Evolutionary conservation across 1,139 yeast genomes (phyloP), one percentile per base, ranked within the genome.

Genomic region (Wickerhamiella infanticola): DNA sequence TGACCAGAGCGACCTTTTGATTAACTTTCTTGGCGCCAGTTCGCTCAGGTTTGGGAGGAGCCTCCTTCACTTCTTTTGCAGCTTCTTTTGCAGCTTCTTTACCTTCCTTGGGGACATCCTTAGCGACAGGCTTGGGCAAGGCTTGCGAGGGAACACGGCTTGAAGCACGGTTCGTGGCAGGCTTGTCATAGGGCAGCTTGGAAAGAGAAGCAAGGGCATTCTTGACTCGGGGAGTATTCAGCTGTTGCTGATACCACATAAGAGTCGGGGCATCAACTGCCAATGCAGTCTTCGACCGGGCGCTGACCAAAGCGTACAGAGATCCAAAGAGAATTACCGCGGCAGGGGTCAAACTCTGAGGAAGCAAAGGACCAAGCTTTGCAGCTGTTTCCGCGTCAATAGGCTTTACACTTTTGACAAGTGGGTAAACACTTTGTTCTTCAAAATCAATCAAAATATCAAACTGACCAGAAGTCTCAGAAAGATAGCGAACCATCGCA

Each of bases 401-500:
- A 46, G 58, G 55, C 9, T 46, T 45, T n/a, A 57, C 58, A 38
- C 48, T 39, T 39, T 51, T 50, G 37, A 67, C 50, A 4, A 58
- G 53, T 3, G 55, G 51, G 49, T 57, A 55, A 11, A 62, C 47
- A 23, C 47, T 50, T 26, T 55, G 42, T 45, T 58, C 60, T 41
- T 54, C 61, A 72, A 77, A 53, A 73, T 75, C 49, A 24, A 50
- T 40, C 37, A 47, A 46, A 27, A 9, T 18, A 11, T 47, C 45
- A n/a, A 44, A 24, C 69, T 64, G 35, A 13, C 26, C 35, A 4
- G 51, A 39, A 5, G 43, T 37, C 2, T 46, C 47, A 8, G 76
- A 66, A 50, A 81, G 67, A 58, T 75, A 84, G 61, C 80, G 77
- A 48, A 84, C 86, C 49, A 86, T 81, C 25, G 96, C 83, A 61